Evolutionary conservation across 805 yeast genomes (phyloP).

Genomic region (Dipodascopsis uninucleata): DNA sequence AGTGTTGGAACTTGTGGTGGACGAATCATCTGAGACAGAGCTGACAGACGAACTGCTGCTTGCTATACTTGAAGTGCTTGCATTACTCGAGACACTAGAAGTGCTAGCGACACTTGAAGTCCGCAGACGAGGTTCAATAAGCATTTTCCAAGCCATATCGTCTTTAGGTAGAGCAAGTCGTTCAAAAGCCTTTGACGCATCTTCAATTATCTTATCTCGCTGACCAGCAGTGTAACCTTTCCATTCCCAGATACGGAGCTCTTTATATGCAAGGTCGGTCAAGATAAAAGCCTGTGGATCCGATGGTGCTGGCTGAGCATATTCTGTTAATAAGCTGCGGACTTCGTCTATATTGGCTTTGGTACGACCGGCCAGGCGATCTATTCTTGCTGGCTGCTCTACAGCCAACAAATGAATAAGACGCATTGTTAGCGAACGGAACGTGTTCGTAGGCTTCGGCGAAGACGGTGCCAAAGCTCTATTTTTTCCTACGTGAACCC

Average conservation of each 20-base stretch:
- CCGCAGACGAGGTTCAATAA: slow-evolving; percentile 34
- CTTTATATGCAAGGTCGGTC: slow-evolving; percentile 33
- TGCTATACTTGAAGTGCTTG: too few relatives aligned
- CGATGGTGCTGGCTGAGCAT: slow-evolving; percentile 36
- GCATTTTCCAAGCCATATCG: slow-evolving; percentile 31
- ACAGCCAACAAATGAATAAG: slow-evolving; percentile 47
- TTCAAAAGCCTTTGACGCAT: slow-evolving; percentile 34
- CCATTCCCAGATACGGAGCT: slow-evolving; percentile 40
- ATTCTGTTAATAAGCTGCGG: slow-evolving; percentile 33
- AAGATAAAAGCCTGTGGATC: slow-evolving; percentile 22
- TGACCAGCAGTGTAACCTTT: slow-evolving; percentile 37
- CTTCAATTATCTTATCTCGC: slow-evolving; percentile 33
- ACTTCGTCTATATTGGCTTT: slow-evolving; percentile 34
- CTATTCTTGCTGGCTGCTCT: slow-evolving; percentile 43
- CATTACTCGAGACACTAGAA: neutral
- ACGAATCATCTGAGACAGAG: too few relatives aligned
- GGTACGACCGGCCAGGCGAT: slow-evolving; percentile 35
- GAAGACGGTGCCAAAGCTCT: slow-evolving; percentile 28
- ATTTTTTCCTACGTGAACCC: slow-evolving; percentile 1
- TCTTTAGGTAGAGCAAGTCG: slow-evolving; percentile 32
- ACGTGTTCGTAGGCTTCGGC: slow-evolving; percentile 27
- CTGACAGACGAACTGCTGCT: too few relatives aligned
- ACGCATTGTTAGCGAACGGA: slow-evolving; percentile 34
- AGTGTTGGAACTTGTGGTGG: too few relatives aligned
- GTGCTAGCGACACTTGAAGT: neutral